Conservation (phyloP, 768 basidiomycete species). For the Calocera cornea region DNA sequence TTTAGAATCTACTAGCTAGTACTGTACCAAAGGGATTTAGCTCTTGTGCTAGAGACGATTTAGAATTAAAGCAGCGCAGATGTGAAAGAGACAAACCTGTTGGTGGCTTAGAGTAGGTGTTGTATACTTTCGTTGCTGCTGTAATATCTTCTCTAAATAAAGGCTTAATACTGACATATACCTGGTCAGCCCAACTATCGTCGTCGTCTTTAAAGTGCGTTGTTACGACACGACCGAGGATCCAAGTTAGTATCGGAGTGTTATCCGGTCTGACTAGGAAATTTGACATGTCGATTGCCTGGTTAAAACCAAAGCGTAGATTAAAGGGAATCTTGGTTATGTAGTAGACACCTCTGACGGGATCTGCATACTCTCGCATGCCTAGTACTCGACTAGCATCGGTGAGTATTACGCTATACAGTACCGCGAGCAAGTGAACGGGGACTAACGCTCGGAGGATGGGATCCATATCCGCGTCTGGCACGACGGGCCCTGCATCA, state of each 20-base stretch:
- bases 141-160: neutral
- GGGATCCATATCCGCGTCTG: neutral
- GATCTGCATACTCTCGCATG: neutral
- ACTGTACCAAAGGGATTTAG: neutral
- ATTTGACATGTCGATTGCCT: neutral
- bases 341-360: neutral
- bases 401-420: neutral
- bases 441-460: neutral
- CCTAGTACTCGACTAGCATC: neutral
- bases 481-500: neutral
- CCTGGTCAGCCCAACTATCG: neutral
- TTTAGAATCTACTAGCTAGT: neutral
- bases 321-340: neutral
- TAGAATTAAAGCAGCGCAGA: neutral
- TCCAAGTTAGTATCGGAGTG: neutral
- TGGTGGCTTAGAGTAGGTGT: neutral
- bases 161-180: neutral
- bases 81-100: neutral
- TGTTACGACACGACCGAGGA: neutral
- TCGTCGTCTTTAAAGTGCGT: neutral
- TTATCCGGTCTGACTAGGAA: neutral
- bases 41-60: neutral
- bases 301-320: neutral
- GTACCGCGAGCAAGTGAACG: neutral
- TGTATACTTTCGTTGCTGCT: neutral